Percentiles rank a stretch among this genome's conserved stretches.
phyloP scores from a whole-genome alignment of 2,329 filamentous ascomycete species.

The Cadophora sp. region DNA sequence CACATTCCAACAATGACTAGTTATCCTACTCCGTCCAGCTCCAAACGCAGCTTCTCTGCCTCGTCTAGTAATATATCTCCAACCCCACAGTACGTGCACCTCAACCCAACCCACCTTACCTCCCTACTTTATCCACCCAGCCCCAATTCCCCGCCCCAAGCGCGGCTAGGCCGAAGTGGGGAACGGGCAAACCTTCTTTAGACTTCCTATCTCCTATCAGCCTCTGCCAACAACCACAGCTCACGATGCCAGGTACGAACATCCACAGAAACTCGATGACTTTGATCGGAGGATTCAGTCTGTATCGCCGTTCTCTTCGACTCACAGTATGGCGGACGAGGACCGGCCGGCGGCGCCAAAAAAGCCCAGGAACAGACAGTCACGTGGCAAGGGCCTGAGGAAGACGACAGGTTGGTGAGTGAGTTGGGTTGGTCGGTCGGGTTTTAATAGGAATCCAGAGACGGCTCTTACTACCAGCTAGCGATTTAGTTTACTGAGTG shows the following conservation, averaged over 20 bases:
- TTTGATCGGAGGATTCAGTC: slow-evolving; percentile 13
- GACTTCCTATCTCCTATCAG: neutral
- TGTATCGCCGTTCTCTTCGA: slow-evolving; percentile 15
- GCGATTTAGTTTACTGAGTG: neutral
- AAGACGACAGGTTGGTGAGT: slow-evolving; percentile 51
- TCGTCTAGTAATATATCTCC: too few relatives aligned
- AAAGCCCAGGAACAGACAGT: slow-evolving; percentile 42
- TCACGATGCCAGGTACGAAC: slow-evolving; percentile 5
- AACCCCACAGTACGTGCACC: too few relatives aligned
- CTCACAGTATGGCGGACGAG: slow-evolving; percentile 20
- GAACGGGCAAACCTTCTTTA: slow-evolving; percentile 9
- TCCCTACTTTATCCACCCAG: too few relatives aligned
- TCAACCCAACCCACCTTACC: too few relatives aligned
- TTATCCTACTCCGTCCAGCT: too few relatives aligned
- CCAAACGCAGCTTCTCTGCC: too few relatives aligned
- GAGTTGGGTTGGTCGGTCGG: too few relatives aligned
- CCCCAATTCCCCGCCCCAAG: neutral
- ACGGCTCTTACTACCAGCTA: neutral
- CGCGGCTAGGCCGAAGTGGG: slow-evolving; percentile 4
- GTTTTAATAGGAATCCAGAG: neutral
- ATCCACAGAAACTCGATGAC: slow-evolving; percentile 17
- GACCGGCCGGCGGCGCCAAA: slow-evolving; percentile 12
- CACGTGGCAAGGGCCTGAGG: slow-evolving; percentile 50
- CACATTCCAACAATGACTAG: too few relatives aligned
- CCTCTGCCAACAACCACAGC: neutral